phyloP scores from a whole-genome alignment of 2,329 filamentous ascomycete species.

The Fusarium torulosum region DNA sequence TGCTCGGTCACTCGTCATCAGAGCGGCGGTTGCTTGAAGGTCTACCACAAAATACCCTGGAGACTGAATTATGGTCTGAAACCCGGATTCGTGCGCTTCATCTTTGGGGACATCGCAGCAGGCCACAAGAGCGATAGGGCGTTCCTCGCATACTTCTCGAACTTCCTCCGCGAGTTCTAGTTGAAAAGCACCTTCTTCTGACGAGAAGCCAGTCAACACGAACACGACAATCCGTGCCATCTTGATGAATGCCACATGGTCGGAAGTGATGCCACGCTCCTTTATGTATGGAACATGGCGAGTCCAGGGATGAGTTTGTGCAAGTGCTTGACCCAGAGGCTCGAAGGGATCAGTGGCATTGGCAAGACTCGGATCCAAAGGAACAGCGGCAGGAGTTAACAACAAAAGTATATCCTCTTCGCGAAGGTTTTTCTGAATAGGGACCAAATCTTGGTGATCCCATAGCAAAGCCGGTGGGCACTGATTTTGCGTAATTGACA shows the following conservation, averaged over 20 bases:
- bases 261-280: conserved; percentile 71
- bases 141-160: conserved; percentile 59
- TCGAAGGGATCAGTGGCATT: conserved; percentile 77
- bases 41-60: conserved; percentile 61
- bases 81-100: conserved; percentile 56
- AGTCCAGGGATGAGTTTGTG: conserved; percentile 69
- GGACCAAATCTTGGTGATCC: conserved; percentile 61
- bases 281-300: conserved; percentile 80
- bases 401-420: conserved; percentile 70
- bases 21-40: conserved; percentile 63
- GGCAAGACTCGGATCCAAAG: conserved; percentile 56
- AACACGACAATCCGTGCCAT: conserved; percentile 71
- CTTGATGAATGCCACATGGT: conserved; percentile 72
- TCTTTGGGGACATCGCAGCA: conserved; percentile 61
- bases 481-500: conserved; percentile 36
- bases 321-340: conserved; percentile 73
- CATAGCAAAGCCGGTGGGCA: conserved; percentile 52
- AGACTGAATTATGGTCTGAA: conserved; percentile 66
- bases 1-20: conserved; percentile 62
- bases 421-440: conserved; percentile 59
- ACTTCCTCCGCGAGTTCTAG: conserved; percentile 63
- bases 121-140: conserved; percentile 65
- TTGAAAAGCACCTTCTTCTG: conserved; percentile 64
- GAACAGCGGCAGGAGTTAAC: conserved; percentile 68
- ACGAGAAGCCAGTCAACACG: conserved; percentile 65